phyloP scores from a whole-genome alignment of 805 yeast genomes.

The Spencermartinsiella europaea region DNA sequence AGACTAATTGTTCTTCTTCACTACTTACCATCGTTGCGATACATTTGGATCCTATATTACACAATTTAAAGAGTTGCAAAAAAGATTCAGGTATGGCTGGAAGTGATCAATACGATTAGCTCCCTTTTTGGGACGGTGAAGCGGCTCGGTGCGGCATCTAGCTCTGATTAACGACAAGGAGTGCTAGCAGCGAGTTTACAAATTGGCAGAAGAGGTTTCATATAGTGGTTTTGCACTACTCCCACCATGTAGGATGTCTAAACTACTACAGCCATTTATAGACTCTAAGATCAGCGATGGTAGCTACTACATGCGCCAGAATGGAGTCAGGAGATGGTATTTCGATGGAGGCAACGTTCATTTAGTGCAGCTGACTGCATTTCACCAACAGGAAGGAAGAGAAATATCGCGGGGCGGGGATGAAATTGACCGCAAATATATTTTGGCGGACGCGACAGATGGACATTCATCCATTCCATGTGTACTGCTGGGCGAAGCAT shows the following conservation, averaged over 20 bases:
- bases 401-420: not conserved
- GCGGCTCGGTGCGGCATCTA: too few relatives aligned
- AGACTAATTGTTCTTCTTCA: too few relatives aligned
- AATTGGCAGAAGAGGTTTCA: too few relatives aligned
- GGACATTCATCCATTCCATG: not conserved
- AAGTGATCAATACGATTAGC: too few relatives aligned
- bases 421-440: not conserved
- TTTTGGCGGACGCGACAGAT: not conserved
- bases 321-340: not conserved
- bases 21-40: not conserved
- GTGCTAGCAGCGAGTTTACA: too few relatives aligned
- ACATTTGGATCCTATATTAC: not conserved
- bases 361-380: not conserved
- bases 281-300: not conserved
- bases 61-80: too few relatives aligned
- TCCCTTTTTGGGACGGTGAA: too few relatives aligned
- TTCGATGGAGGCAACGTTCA: not conserved
- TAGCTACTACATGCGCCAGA: not conserved
- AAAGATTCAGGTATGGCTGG: too few relatives aligned
- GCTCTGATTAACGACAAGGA: too few relatives aligned
- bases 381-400: not conserved
- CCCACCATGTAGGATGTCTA: conserved; percentile 5
- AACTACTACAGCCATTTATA: conserved; percentile 4
- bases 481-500: not conserved
- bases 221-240: too few relatives aligned